phyloP scores from a whole-genome alignment of 2,329 filamentous ascomycete species.

The Venturia effusa region DNA sequence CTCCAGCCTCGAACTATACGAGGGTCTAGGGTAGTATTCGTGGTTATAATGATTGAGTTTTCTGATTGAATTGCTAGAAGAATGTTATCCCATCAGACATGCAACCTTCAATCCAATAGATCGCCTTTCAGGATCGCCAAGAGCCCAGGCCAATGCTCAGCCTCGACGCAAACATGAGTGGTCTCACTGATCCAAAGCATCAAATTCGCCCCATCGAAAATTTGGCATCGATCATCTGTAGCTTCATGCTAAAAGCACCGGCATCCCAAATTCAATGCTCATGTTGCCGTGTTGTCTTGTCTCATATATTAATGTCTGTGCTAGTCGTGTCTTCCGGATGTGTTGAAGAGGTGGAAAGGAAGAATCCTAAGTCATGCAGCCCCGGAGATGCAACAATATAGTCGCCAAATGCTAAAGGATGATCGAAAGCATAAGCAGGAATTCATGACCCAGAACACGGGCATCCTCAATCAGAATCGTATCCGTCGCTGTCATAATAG shows the following conservation, averaged over 20 bases:
- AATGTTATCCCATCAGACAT: too few relatives aligned
- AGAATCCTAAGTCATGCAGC: not conserved
- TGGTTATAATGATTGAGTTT: too few relatives aligned
- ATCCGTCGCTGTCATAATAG: slow-evolving; percentile 6
- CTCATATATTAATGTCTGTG: too few relatives aligned
- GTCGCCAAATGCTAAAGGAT: not conserved
- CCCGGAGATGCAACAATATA: not conserved
- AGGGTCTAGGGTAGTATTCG: too few relatives aligned
- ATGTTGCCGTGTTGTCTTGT: not conserved
- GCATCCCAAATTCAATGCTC: not conserved
- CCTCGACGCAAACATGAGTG: too few relatives aligned
- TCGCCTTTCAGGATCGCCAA: too few relatives aligned
- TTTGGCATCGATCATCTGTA: not conserved
- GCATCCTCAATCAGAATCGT: slow-evolving; percentile 4
- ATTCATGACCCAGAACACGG: not conserved
- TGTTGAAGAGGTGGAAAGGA: not conserved
- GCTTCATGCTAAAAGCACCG: not conserved
- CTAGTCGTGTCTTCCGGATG: not conserved
- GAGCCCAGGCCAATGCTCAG: too few relatives aligned
- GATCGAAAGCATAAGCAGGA: not conserved
- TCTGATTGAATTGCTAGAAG: too few relatives aligned
- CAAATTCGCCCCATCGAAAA: too few relatives aligned
- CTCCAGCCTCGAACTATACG: too few relatives aligned
- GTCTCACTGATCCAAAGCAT: too few relatives aligned
- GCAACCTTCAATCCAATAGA: too few relatives aligned